Evolutionary conservation across 441 rosid genomes (phyloP).

Genomic region (Pelargonium myrrhifolium): DNA sequence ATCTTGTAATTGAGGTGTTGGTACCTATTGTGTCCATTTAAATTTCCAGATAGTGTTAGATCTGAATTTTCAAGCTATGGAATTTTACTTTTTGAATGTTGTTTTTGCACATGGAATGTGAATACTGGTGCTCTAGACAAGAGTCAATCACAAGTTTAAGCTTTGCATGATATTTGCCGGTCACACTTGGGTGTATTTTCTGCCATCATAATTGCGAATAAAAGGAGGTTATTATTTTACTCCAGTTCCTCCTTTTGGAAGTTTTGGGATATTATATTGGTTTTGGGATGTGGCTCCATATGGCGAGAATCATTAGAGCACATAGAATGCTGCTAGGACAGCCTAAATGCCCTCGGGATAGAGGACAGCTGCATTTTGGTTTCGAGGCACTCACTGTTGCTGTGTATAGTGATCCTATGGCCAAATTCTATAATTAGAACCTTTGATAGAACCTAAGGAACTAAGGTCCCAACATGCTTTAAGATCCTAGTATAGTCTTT

Average conservation of each 20-base stretch:
- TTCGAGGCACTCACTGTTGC: background rate
- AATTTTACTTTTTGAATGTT: constrained; percentile 2
- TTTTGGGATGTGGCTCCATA: background rate
- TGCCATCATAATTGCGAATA: background rate
- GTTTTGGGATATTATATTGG: background rate
- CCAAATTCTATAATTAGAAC: background rate
- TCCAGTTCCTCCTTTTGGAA: background rate
- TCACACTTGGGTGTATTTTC: background rate
- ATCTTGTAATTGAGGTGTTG: background rate
- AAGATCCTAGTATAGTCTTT: background rate
- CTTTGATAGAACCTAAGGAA: background rate
- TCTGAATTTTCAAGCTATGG: constrained; percentile 16
- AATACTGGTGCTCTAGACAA: background rate
- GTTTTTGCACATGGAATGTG: background rate
- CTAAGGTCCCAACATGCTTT: background rate
- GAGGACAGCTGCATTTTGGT: background rate
- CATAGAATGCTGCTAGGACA: background rate
- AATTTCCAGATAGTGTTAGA: constrained; percentile 13
- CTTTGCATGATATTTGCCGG: background rate
- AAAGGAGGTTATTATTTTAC: background rate
- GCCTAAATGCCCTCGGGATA: background rate
- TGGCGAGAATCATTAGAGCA: background rate
- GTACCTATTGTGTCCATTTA: constrained; percentile 11
- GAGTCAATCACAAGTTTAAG: background rate
- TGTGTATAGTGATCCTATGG: background rate